phyloP scores from a whole-genome alignment of 768 basidiomycete species.

The Suillus sp. region DNA sequence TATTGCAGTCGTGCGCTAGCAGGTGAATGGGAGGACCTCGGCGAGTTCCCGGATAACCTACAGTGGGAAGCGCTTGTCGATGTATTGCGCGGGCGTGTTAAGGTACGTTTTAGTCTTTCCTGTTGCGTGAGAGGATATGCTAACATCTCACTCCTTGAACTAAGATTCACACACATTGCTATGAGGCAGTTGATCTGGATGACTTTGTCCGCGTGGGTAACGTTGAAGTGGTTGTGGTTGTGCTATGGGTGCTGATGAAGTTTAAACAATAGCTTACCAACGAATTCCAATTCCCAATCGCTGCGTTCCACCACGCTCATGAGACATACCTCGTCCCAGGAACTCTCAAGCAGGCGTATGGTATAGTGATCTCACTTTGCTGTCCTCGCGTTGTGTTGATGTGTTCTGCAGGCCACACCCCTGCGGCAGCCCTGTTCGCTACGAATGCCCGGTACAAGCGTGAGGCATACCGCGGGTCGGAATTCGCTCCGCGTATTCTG shows the following conservation, averaged over 20 bases:
- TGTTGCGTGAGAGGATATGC: conserved; percentile 1
- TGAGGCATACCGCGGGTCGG: conserved; percentile 64
- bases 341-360: conserved; percentile 71
- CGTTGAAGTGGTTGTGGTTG: background rate
- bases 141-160: background rate
- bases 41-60: conserved; percentile 66
- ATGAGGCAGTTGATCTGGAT: conserved; percentile 67
- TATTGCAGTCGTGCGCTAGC: conserved; percentile 49
- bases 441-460: conserved; percentile 71
- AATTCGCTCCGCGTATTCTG: conserved; percentile 64
- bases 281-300: conserved; percentile 84
- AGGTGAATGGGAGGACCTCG: conserved; percentile 43
- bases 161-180: conserved; percentile 44
- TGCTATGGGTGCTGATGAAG: conserved; percentile 1
- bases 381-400: background rate
- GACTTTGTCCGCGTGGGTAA: conserved; percentile 61
- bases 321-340: conserved; percentile 90
- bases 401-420: conserved; percentile 46
- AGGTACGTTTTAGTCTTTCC: conserved; percentile 37
- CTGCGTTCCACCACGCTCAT: conserved; percentile 85
- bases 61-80: conserved; percentile 82
- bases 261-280: conserved; percentile 65
- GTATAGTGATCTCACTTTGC: conserved; percentile 18
- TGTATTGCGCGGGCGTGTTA: conserved; percentile 84
- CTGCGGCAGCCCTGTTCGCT: conserved; percentile 79